phyloP scores from a whole-genome alignment of 441 rosid genomes.

The Croton setiger region DNA sequence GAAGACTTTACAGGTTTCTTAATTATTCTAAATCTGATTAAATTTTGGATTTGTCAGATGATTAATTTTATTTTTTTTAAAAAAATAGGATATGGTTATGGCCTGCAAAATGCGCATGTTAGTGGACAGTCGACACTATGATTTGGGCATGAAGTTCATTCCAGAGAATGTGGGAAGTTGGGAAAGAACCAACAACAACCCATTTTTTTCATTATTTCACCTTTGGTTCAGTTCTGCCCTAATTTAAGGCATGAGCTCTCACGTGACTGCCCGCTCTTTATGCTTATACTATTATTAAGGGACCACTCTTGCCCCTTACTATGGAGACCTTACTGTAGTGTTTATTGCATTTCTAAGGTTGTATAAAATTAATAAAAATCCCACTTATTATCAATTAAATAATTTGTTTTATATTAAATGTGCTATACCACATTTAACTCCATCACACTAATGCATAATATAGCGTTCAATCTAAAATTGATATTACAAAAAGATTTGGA shows the following conservation, averaged over 20 bases:
- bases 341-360: neutral
- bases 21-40: neutral
- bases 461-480: too few relatives aligned
- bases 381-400: too few relatives aligned
- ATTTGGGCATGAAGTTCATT: slow-evolving; percentile 43
- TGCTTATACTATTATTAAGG: neutral
- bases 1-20: slow-evolving; percentile 14
- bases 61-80: neutral
- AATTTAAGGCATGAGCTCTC: slow-evolving; percentile 19
- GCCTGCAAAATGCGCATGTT: slow-evolving; percentile 35
- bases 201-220: neutral
- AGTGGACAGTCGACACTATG: slow-evolving; percentile 56
- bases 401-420: too few relatives aligned
- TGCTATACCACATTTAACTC: too few relatives aligned
- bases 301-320: slow-evolving; percentile 12
- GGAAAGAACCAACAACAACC: slow-evolving; percentile 8
- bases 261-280: slow-evolving; percentile 24
- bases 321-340: neutral
- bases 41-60: slow-evolving; percentile 11
- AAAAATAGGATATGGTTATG: too few relatives aligned
- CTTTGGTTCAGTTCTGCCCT: neutral
- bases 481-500: too few relatives aligned
- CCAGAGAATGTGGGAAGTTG: slow-evolving; percentile 36
- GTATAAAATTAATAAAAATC: too few relatives aligned
- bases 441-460: too few relatives aligned